Percentiles rank a stretch among this genome's conserved stretches.
These are phyloP conservation scores for Populus ilicifolia DNA, from an alignment of 345 rosid species.

Conservation along the genomic window DNA sequence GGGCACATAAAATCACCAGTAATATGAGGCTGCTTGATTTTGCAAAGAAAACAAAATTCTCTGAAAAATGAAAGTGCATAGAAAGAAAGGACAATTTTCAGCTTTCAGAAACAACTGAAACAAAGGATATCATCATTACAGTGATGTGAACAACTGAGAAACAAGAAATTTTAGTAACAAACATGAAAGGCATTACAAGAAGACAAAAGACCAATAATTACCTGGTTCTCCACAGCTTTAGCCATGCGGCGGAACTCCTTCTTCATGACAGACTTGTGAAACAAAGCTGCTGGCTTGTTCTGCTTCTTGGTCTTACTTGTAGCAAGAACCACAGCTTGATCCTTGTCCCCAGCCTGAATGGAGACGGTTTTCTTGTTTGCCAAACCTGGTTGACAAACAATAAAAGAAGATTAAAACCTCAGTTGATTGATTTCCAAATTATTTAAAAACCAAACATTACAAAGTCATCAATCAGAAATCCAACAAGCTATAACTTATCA, in stretches of 20 bases:
- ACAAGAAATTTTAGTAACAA: not conserved
- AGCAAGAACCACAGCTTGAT: constrained; percentile 56
- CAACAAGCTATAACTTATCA: not conserved
- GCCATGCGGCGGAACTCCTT: constrained; percentile 72
- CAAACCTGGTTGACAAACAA: constrained; percentile 41
- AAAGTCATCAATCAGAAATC: not conserved
- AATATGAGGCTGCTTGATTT: not conserved
- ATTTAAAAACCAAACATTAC: not conserved
- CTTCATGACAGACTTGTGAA: constrained; percentile 57
- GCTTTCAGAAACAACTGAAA: not conserved
- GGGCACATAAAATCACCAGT: not conserved
- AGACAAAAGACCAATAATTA: constrained; percentile 1
- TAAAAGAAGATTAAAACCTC: not conserved
- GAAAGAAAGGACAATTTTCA: not conserved
- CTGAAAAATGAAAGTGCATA: not conserved
- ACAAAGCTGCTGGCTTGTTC: constrained; percentile 44
- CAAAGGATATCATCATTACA: not conserved
- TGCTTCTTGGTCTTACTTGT: constrained; percentile 77
- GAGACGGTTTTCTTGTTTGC: constrained; percentile 81
- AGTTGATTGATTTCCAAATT: not conserved
- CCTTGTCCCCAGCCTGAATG: constrained; percentile 61
- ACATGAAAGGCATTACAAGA: not conserved
- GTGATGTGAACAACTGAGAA: not conserved
- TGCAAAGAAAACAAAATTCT: not conserved
- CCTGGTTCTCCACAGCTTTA: constrained; percentile 66